These are phyloP conservation scores for Coleophoma crateriformis DNA, from an alignment of 2,329 filamentous ascomycete species.

Conservation along the genomic window DNA sequence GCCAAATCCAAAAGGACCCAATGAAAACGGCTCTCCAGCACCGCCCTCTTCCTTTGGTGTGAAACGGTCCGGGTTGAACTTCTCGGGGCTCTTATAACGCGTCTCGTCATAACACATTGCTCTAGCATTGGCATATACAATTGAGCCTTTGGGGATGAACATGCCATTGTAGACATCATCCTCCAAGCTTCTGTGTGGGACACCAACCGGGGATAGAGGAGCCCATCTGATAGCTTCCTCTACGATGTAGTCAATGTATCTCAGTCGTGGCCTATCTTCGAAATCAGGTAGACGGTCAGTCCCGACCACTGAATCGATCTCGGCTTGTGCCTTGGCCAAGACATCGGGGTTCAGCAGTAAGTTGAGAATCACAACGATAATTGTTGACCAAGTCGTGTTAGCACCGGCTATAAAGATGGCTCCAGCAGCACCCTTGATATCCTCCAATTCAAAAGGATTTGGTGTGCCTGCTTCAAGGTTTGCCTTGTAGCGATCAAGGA, in stretches of 20 bases:
- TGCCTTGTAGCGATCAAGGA: not conserved
- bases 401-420: conserved; percentile 40
- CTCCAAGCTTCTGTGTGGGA: conserved; percentile 47
- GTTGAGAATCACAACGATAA: conserved; percentile 36
- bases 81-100: conserved; percentile 34
- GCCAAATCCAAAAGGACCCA: conserved; percentile 46
- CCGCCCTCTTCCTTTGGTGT: conserved; percentile 30
- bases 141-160: conserved; percentile 51
- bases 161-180: conserved; percentile 53
- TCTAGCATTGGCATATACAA: conserved; percentile 43
- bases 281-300: conserved; percentile 37
- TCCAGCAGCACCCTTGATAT: conserved; percentile 42
- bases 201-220: conserved; percentile 41
- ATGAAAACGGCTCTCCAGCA: conserved; percentile 37
- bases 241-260: conserved; percentile 39
- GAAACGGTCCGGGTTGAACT: conserved; percentile 42
- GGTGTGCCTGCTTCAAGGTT: not conserved
- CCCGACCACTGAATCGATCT: conserved; percentile 42
- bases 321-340: conserved; percentile 38
- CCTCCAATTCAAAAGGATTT: conserved; percentile 8
- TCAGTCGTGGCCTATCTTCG: conserved; percentile 35
- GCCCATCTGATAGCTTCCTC: conserved; percentile 40
- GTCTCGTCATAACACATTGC: conserved; percentile 46
- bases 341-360: conserved; percentile 29
- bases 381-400: conserved; percentile 32